Conservation (phyloP, 441 rosid genomes). For the Brassica hybrid region DNA sequence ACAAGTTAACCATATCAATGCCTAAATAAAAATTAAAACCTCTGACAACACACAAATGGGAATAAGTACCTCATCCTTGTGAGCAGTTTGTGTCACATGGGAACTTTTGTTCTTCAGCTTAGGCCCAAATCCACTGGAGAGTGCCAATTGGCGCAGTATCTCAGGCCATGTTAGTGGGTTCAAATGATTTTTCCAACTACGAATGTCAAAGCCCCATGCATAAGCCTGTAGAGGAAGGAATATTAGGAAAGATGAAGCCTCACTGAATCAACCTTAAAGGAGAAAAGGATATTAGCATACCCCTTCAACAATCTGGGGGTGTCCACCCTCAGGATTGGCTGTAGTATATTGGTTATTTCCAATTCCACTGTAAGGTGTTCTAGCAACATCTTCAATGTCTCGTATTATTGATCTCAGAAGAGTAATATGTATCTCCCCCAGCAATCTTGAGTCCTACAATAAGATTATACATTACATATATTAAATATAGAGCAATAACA, state of each 20-base stretch:
- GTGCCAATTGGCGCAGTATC: constrained; percentile 85
- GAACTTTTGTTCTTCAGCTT: constrained; percentile 63
- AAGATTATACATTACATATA: constrained; percentile 14
- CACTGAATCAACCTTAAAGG: constrained; percentile 26
- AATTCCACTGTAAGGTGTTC: constrained; percentile 79
- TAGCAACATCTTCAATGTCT: constrained; percentile 95
- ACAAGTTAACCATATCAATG: constrained; percentile 24
- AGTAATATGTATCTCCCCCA: constrained; percentile 92
- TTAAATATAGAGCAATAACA: constrained; percentile 31
- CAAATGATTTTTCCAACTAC: too few species aligned
- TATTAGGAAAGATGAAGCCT: constrained; percentile 20
- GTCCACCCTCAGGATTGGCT: too few species aligned
- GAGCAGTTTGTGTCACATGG: constrained; percentile 50
- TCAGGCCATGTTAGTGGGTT: too few species aligned
- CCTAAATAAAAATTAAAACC: background rate
- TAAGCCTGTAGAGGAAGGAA: constrained; percentile 64
- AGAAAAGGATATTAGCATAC: constrained; percentile 39
- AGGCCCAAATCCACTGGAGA: constrained; percentile 94
- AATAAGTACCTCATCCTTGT: constrained; percentile 67
- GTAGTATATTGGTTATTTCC: constrained; percentile 81
- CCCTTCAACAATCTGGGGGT: constrained; percentile 96
- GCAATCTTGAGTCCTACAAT: constrained; percentile 90
- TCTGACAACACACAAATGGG: background rate
- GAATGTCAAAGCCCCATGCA: too few species aligned
- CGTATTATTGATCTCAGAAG: constrained; percentile 79